A percentile compares a stretch with the other conserved stretches of the same genome.
These are phyloP conservation scores for Penicillium sp. DNA, from an alignment of 2,329 filamentous ascomycete species.

Conservation along the genomic window DNA sequence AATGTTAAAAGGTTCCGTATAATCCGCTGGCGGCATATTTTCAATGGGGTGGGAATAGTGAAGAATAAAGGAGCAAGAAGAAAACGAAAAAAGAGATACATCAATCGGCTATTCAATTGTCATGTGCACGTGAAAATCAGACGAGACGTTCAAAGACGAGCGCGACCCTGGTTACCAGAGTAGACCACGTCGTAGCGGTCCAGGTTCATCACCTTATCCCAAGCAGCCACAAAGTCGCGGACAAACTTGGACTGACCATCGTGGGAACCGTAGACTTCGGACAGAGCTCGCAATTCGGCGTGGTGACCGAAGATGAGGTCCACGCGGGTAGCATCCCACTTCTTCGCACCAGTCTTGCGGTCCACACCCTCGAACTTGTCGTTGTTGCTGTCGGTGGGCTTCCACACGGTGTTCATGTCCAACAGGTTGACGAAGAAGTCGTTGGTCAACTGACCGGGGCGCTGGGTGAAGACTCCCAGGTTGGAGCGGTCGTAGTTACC, in stretches of 20 bases:
- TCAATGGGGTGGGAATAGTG: no score
- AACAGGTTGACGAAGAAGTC: slow-evolving; percentile 80
- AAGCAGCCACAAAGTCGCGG: slow-evolving; percentile 64
- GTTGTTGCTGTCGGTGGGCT: slow-evolving; percentile 43
- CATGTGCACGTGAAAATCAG: not conserved
- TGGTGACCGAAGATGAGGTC: slow-evolving; percentile 71
- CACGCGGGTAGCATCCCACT: slow-evolving; percentile 63
- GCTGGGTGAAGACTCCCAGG: slow-evolving; percentile 62
- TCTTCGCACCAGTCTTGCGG: slow-evolving; percentile 59
- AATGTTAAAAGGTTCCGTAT: no score
- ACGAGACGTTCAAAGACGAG: slow-evolving; percentile 15
- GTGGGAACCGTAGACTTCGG: slow-evolving; percentile 61
- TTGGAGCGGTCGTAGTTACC: slow-evolving; percentile 65
- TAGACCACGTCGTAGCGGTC: slow-evolving; percentile 60
- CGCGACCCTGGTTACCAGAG: slow-evolving; percentile 9
- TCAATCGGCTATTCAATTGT: no score
- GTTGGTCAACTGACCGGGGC: slow-evolving; percentile 64
- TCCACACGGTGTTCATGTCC: slow-evolving; percentile 62
- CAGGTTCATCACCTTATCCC: slow-evolving; percentile 69
- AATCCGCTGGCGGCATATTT: no score
- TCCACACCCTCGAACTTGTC: slow-evolving; percentile 61
- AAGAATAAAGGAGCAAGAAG: no score
- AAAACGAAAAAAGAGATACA: no score
- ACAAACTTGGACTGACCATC: slow-evolving; percentile 60
- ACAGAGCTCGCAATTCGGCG: slow-evolving; percentile 63